Conservation (phyloP, 352 stramenopile genomes). For the Peronospora belbahrii region DNA sequence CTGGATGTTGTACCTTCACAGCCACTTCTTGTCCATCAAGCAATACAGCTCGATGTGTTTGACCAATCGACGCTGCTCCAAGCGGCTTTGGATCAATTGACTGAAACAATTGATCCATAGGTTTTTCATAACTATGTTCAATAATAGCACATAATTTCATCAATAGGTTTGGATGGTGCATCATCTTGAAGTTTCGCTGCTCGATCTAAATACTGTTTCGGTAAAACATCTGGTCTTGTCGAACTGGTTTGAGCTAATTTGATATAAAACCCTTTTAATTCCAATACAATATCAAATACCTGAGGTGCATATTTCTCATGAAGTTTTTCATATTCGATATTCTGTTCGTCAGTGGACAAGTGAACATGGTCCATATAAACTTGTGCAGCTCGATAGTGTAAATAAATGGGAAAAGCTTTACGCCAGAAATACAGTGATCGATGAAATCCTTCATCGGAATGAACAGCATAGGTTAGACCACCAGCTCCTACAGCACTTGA, state of each 20-base stretch:
- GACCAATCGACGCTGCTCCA: constrained; percentile 75
- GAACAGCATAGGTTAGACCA: constrained; percentile 46
- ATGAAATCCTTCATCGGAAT: constrained; percentile 73
- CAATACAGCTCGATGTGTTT: constrained; percentile 72
- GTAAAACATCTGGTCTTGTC: constrained; percentile 72
- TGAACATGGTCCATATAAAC: constrained; percentile 58
- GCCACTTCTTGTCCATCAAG: constrained; percentile 67
- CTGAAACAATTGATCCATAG: constrained; percentile 44
- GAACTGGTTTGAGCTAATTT: constrained; percentile 80
- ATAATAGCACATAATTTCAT: constrained; percentile 75
- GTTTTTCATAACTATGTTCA: constrained; percentile 57
- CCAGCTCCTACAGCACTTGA: constrained; percentile 37
- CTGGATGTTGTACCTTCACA: constrained; percentile 91
- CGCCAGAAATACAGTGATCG: constrained; percentile 83
- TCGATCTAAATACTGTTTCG: constrained; percentile 71
- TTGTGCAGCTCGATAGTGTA: constrained; percentile 72
- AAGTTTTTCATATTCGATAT: constrained; percentile 61
- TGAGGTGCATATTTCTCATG: constrained; percentile 70
- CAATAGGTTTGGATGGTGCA: constrained; percentile 60
- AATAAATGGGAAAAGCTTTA: constrained; percentile 83
- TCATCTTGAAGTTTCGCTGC: constrained; percentile 74
- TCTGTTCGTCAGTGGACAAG: constrained; percentile 44
- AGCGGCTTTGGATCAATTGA: constrained; percentile 63
- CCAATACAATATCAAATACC: constrained; percentile 75
- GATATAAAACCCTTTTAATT: constrained; percentile 85